Base-by-base conservation (phyloP, 495 filamentous ascomycete species). In the Penicillium diatomitis region DNA sequence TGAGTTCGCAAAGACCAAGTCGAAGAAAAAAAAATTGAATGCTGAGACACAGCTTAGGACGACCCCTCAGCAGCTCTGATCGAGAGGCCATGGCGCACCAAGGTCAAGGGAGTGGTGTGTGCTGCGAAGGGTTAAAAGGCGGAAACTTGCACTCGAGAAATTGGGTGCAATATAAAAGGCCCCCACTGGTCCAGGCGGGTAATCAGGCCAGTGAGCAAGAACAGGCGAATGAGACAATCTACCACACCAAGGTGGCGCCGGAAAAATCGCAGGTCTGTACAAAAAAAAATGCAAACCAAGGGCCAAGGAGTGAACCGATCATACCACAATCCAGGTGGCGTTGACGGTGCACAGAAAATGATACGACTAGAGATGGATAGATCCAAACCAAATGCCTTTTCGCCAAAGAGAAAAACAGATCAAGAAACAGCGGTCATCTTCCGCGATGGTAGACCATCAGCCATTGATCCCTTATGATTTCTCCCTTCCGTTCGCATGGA, bases 31-130 rank as follows among this genome's bases (percentile, higher is more conserved):
- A 63, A 57, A 39, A 59, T 34, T 58, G 35, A 41, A 40, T 59
- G 66, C 66, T 70, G 67, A 67, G 68, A 67, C 59, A 71, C 70
- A 71, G 71, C 68, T 73, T 69, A 58, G 67, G 63, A 70, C 64
- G 57, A 60, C 60, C 57, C 45, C 20, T 20, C 20, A 20, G 2
- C 20, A 20, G 20, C 20, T 20, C 2, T 20, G 20, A 20, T 20
- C 20, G 20, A 52, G 60, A 63, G 48, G 58, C 57, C 39, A 61
- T 54, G 2, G 20, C 20, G 20, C 20, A 20, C 20, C 20, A 20
- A 20, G 20, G 20, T 20, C 20, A 2, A 20, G 20, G 20, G 20
- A 20, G 20, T 20, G 2, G 20, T 20, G 20, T 20, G 20, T 2
- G 20, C 20, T 20, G 20, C 20, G 20, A 20, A 20, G 20, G 20